Percentiles rank a stretch among this genome's conserved stretches.
These are phyloP conservation scores for Parascedosporium putredinis DNA, from an alignment of 2,329 filamentous ascomycete species.

Conservation along the genomic window DNA sequence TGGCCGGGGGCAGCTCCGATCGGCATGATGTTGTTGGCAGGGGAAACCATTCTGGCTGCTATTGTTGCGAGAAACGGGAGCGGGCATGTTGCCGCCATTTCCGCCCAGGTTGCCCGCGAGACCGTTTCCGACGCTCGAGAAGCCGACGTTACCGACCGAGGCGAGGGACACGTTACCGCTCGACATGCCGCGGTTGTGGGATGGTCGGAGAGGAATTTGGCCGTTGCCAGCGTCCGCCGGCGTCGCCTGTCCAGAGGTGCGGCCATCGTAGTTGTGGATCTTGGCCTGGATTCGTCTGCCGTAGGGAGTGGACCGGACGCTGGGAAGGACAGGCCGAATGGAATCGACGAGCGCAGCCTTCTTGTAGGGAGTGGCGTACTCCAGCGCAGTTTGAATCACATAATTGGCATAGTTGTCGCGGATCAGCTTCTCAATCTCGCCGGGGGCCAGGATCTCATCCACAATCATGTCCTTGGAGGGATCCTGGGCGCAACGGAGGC, in stretches of 20 bases:
- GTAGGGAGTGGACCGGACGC: slow-evolving; percentile 84
- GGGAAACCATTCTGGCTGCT: slow-evolving; percentile 2
- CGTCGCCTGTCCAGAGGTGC: slow-evolving; percentile 38
- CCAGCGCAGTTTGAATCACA: slow-evolving; percentile 91
- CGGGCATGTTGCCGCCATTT: not conserved
- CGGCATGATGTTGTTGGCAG: slow-evolving; percentile 1
- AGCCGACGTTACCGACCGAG: slow-evolving; percentile 18
- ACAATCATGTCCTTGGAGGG: slow-evolving; percentile 72
- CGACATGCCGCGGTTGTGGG: slow-evolving; percentile 31
- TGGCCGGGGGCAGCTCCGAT: slow-evolving; percentile 3
- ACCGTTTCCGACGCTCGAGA: slow-evolving; percentile 18
- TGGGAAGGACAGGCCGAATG: slow-evolving; percentile 74
- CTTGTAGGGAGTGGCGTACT: slow-evolving; percentile 65
- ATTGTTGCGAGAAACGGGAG: not conserved
- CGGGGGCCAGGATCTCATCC: slow-evolving; percentile 62
- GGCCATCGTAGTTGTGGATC: slow-evolving; percentile 53
- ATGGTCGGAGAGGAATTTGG: slow-evolving; percentile 37
- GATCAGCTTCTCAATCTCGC: slow-evolving; percentile 78
- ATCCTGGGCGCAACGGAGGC: slow-evolving; percentile 70
- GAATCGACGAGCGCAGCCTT: slow-evolving; percentile 70
- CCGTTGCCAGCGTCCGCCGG: slow-evolving; percentile 42
- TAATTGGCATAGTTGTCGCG: slow-evolving; percentile 95
- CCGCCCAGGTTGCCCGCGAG: slow-evolving; percentile 8
- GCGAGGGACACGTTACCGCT: slow-evolving; percentile 27
- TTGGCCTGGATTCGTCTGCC: slow-evolving; percentile 90